A percentile compares a stretch with the other conserved stretches of the same genome.
phyloP scores from a whole-genome alignment of 305 asterid species.

The Striga hermonthica region DNA sequence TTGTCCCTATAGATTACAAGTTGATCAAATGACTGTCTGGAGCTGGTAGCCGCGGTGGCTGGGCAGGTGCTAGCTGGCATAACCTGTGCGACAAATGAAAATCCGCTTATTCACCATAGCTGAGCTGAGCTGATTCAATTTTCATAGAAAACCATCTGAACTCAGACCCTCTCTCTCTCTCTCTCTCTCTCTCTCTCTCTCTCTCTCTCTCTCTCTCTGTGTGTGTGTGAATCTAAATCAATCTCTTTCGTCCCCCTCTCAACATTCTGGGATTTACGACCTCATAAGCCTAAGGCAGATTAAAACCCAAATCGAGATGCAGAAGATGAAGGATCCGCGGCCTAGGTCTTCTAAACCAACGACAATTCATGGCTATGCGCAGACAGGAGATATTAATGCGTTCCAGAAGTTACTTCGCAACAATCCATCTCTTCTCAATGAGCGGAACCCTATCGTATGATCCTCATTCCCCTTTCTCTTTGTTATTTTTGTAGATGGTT shows the following conservation, averaged over 20 bases:
- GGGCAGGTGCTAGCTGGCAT: slow-evolving; percentile 35
- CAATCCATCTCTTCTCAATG: slow-evolving; percentile 78
- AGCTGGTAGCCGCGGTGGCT: slow-evolving; percentile 28
- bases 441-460: slow-evolving; percentile 82
- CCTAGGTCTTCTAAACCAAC: slow-evolving; percentile 64
- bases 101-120: not conserved
- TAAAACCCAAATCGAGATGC: slow-evolving; percentile 4
- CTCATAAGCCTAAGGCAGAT: not conserved
- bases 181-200: slow-evolving; percentile 6
- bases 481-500: not conserved
- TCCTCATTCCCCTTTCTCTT: slow-evolving; percentile 7
- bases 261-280: slow-evolving; percentile 9
- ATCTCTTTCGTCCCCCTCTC: no score
- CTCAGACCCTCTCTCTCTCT: not conserved
- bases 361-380: slow-evolving; percentile 86
- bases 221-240: no score
- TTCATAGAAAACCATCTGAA: slow-evolving; percentile 1
- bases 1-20: no score
- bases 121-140: slow-evolving; percentile 23
- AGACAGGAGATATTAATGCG: slow-evolving; percentile 70
- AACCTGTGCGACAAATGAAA: slow-evolving; percentile 19
- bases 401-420: slow-evolving; percentile 69
- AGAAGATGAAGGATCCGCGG: slow-evolving; percentile 53
- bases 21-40: not conserved
- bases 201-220: slow-evolving; percentile 3